Base-by-base conservation (phyloP, 805 yeast species). In the Ogataea pilisensis region DNA sequence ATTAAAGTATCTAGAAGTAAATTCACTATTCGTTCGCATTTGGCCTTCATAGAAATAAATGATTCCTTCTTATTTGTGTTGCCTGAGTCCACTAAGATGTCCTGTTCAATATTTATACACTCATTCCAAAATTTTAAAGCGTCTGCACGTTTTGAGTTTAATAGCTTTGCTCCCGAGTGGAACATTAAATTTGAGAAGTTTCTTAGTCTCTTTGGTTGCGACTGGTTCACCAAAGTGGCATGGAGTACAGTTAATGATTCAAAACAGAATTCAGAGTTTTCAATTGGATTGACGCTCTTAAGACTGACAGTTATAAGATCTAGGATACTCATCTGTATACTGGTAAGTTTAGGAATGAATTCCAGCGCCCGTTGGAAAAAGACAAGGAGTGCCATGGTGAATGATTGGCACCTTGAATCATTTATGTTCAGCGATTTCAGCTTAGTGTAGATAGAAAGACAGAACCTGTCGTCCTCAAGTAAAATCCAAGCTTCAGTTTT, bases 101-200 rank as follows among this genome's bases (percentile, higher is more conserved):
- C 42, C 11, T 50, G 49, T 41, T 70, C 75, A 22, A 63, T 50
- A 6, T 60, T 54, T 13, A 69, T 42, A 16, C 66, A 61, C 3
- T 41, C 37, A 36, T 39, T 43, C 57, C 61, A 64, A 36, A 42
- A 48, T 6, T 22, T 40, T 2, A 50, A 28, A 8, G 46, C 50
- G 31, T 46, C 51, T 3, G 38, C 37, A 18, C 38, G 33, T 14
- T 50, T 37, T 2, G 6, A 17, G 14, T 31, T 43, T 4, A 55
- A 28, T 19, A 53, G 37, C 27, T 45, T 56, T 8, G 55, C 59
- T 0, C 72, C 75, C 35, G 63, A 50, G 42, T 72, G 69, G 49
- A 64, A 75, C 6, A 67, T 54, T 11, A 76, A 36, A 45, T 72
- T 74, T 3, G 79, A 68, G 3, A 76, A 45, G 49, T 75, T 75